Conservation (phyloP, 306 rosid species). For the Gynostemma pentaphyllum region DNA sequence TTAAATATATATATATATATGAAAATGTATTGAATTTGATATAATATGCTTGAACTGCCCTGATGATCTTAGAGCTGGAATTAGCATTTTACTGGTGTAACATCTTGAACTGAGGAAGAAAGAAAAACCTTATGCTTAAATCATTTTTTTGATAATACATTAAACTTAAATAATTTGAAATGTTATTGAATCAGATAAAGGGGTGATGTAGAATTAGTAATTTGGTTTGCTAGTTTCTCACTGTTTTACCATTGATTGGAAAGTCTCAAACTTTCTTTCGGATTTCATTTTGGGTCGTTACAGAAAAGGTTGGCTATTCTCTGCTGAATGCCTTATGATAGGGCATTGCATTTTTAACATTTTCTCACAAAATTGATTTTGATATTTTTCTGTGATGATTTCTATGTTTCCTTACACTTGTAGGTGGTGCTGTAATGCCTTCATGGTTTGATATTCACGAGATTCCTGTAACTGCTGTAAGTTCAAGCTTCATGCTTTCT, state of each 20-base stretch:
- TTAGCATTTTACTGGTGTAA: no score
- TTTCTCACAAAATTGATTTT: neutral
- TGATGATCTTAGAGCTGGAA: neutral
- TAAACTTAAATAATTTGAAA: neutral
- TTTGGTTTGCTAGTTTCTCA: neutral
- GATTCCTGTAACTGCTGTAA: conserved; percentile 65
- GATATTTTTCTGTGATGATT: neutral
- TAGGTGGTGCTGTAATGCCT: conserved; percentile 67
- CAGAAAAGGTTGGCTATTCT: neutral
- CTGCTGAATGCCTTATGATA: neutral
- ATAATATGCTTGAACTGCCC: neutral
- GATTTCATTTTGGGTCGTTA: neutral
- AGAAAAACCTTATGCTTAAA: conserved; percentile 1
- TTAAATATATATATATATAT: neutral
- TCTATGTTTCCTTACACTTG: conserved; percentile 19
- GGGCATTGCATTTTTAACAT: neutral
- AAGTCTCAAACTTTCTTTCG: neutral
- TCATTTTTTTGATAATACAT: no score
- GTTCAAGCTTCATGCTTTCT: conserved; percentile 13
- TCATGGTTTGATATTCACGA: conserved; percentile 88
- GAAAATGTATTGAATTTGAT: neutral
- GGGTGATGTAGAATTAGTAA: no score
- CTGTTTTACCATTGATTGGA: neutral
- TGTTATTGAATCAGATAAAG: neutral
- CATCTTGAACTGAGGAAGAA: neutral